Evolutionary conservation across 148 eudicot genomes (phyloP).

Genomic region (Cornus controversa): DNA sequence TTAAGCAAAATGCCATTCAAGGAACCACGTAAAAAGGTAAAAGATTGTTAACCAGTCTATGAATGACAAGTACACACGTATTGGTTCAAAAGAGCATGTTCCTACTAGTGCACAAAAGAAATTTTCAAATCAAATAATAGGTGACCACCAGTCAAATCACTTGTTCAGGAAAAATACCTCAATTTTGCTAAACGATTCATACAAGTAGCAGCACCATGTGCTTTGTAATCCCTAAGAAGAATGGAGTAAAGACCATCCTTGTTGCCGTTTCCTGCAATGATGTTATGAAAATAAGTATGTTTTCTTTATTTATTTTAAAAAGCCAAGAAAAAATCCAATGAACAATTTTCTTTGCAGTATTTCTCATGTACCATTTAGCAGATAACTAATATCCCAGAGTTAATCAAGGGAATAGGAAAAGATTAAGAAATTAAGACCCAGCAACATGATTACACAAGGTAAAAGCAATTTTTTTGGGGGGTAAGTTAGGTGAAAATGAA

Average conservation of each 20-base stretch:
- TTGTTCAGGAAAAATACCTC: constrained; percentile 43
- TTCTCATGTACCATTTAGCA: not conserved
- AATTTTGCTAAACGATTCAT: constrained; percentile 96
- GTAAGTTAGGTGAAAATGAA: not conserved
- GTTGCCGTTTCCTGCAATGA: constrained; percentile 79
- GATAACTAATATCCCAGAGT: not conserved
- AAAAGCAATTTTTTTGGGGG: not conserved
- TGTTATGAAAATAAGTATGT: not conserved
- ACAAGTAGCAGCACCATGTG: constrained; percentile 93
- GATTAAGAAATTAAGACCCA: not conserved
- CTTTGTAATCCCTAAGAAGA: constrained; percentile 87
- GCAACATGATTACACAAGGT: not conserved
- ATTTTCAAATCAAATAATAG: not conserved
- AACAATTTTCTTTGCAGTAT: not conserved
- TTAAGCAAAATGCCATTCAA: not conserved
- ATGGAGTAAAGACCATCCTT: constrained; percentile 94
- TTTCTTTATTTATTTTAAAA: not conserved
- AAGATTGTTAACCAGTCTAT: not conserved
- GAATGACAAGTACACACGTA: not conserved
- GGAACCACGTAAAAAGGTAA: not conserved
- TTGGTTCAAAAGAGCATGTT: not conserved
- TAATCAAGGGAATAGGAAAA: not conserved
- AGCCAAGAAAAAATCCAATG: not conserved
- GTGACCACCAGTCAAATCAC: not conserved
- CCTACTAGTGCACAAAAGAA: not conserved